Evolutionary conservation across 2,329 filamentous ascomycete species (phyloP).

Genomic region (Hysterium pulicare): DNA sequence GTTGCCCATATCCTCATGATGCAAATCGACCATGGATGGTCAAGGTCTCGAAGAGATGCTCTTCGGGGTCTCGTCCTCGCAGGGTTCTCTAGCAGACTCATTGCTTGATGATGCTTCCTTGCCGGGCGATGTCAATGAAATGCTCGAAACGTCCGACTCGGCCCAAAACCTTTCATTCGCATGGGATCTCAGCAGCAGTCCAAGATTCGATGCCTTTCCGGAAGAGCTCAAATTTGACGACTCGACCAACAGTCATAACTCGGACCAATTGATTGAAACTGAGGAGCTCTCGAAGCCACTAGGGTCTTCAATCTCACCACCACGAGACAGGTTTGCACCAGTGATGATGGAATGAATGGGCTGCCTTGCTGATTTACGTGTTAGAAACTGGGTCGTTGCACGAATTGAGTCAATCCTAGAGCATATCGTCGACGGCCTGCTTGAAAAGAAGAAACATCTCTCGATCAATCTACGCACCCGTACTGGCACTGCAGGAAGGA

Average conservation of each 20-base stretch:
- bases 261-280: background rate
- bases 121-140: slow-evolving; percentile 15
- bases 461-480: slow-evolving; percentile 48
- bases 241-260: background rate
- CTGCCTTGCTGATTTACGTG: background rate
- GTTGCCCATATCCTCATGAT: too few species aligned
- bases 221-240: background rate
- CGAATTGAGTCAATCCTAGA: slow-evolving; percentile 58
- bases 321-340: too few species aligned
- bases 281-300: background rate
- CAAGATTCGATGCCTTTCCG: background rate
- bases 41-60: slow-evolving; percentile 29
- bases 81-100: slow-evolving; percentile 12
- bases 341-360: background rate
- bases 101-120: slow-evolving; percentile 10
- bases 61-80: slow-evolving; percentile 18
- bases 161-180: background rate
- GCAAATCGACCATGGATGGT: slow-evolving; percentile 17
- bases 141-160: slow-evolving; percentile 10
- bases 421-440: slow-evolving; percentile 50
- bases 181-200: background rate
- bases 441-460: slow-evolving; percentile 47
- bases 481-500: slow-evolving; percentile 18
- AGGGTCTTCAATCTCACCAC: background rate
- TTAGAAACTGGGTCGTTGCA: slow-evolving; percentile 42